Conservation (phyloP, 257 asterid species). For the Cordia subcordata region DNA sequence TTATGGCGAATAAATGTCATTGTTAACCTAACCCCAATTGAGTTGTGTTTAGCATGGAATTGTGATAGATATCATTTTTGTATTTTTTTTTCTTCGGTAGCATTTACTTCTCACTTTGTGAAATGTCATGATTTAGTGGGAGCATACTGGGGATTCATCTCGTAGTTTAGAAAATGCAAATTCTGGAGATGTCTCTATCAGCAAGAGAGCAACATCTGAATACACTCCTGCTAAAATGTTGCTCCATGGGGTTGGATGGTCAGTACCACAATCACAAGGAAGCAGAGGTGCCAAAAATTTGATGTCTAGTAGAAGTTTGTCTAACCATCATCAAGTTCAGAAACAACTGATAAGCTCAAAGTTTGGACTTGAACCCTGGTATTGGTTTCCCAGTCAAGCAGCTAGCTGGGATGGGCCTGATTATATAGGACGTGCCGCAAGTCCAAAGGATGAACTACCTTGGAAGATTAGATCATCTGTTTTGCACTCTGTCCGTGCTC, state of each 20-base stretch:
- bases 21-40: no score
- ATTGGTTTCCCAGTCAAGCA: slow-evolving; percentile 87
- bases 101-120: slow-evolving; percentile 20
- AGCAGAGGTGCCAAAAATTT: slow-evolving; percentile 40
- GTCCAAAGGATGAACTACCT: slow-evolving; percentile 80
- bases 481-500: slow-evolving; percentile 80
- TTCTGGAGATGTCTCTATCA: slow-evolving; percentile 39
- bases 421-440: slow-evolving; percentile 64
- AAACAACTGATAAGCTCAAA: slow-evolving; percentile 37
- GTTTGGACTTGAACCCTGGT: slow-evolving; percentile 76
- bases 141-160: slow-evolving; percentile 56
- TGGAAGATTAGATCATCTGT: slow-evolving; percentile 95
- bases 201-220: slow-evolving; percentile 49
- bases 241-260: slow-evolving; percentile 84
- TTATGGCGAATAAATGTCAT: no score
- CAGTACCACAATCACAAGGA: slow-evolving; percentile 76
- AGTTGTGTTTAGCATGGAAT: not conserved
- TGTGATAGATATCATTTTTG: slow-evolving; percentile 7
- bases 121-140: slow-evolving; percentile 66
- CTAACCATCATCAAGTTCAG: slow-evolving; percentile 42
- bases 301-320: slow-evolving; percentile 26
- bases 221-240: slow-evolving; percentile 55
- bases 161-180: slow-evolving; percentile 44
- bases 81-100: not conserved
- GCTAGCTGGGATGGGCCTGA: slow-evolving; percentile 69